Conservation (phyloP, 2,329 filamentous ascomycete species). For the Coniochaeta hoffmannii region DNA sequence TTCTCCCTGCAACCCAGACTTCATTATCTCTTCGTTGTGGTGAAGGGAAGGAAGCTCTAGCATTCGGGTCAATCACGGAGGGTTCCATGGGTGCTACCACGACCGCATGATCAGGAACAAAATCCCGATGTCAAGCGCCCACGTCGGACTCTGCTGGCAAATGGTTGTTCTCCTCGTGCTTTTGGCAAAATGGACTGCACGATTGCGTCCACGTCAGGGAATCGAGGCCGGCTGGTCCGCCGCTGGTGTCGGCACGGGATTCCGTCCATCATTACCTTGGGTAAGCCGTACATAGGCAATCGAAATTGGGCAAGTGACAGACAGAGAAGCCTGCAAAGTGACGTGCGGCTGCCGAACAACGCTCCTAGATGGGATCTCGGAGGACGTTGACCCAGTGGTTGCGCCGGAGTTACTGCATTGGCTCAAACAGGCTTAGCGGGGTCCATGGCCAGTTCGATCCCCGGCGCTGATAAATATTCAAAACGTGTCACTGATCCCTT, state of each 20-base stretch:
- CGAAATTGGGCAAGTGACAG: not conserved
- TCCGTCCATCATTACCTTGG: not conserved
- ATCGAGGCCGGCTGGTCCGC: not conserved
- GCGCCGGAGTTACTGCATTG: not conserved
- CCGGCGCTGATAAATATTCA: not conserved
- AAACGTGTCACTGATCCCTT: not conserved
- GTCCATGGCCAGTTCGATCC: not conserved
- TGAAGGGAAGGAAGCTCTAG: slow-evolving; percentile 6
- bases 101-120: slow-evolving; percentile 8
- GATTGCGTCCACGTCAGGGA: not conserved
- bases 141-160: not conserved
- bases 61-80: slow-evolving; percentile 5
- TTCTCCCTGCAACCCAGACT: too few species aligned
- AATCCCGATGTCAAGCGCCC: slow-evolving; percentile 4
- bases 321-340: not conserved
- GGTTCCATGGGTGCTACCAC: slow-evolving; percentile 10
- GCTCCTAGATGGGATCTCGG: not conserved
- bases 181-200: not conserved
- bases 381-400: not conserved
- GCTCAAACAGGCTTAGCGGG: not conserved
- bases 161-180: not conserved
- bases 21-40: not conserved
- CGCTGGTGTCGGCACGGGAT: not conserved
- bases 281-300: not conserved
- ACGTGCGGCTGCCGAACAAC: not conserved